phyloP scores from a whole-genome alignment of 768 basidiomycete species.

The Hericium coralloides region DNA sequence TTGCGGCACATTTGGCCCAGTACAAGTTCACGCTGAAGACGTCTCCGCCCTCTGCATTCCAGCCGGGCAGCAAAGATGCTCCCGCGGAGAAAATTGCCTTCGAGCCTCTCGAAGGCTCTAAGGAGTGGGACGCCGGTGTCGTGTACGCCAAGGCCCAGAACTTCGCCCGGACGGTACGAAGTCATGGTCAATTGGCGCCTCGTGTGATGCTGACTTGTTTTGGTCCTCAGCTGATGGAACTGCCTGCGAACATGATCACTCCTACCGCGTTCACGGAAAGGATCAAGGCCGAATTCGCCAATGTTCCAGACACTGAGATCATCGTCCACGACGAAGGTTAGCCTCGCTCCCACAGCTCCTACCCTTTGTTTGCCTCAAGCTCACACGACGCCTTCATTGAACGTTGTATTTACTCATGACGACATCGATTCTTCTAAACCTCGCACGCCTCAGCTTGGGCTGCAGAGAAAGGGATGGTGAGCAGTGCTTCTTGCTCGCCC shows the following conservation, averaged over 20 bases:
- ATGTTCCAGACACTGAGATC: constrained; percentile 58
- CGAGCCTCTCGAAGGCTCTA: constrained; percentile 34
- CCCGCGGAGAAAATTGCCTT: constrained; percentile 43
- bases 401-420: too few relatives aligned
- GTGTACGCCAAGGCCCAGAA: constrained; percentile 75
- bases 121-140: constrained; percentile 67
- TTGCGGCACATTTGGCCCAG: constrained; percentile 65
- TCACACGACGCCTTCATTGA: too few relatives aligned
- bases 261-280: constrained; percentile 75
- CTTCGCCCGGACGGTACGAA: constrained; percentile 60
- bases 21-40: constrained; percentile 80
- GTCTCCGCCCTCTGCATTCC: constrained; percentile 52
- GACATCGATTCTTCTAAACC: too few relatives aligned
- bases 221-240: constrained; percentile 60
- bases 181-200: background rate
- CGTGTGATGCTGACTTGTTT: background rate
- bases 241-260: constrained; percentile 81
- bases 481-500: background rate
- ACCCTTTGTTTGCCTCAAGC: too few relatives aligned
- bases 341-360: constrained; percentile 4
- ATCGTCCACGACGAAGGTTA: constrained; percentile 67
- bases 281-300: constrained; percentile 55
- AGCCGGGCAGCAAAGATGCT: constrained; percentile 47
- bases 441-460: constrained; percentile 54
- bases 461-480: constrained; percentile 72